Base-by-base conservation (phyloP, 495 filamentous ascomycete genomes). In the Elasticomyces elasticus region DNA sequence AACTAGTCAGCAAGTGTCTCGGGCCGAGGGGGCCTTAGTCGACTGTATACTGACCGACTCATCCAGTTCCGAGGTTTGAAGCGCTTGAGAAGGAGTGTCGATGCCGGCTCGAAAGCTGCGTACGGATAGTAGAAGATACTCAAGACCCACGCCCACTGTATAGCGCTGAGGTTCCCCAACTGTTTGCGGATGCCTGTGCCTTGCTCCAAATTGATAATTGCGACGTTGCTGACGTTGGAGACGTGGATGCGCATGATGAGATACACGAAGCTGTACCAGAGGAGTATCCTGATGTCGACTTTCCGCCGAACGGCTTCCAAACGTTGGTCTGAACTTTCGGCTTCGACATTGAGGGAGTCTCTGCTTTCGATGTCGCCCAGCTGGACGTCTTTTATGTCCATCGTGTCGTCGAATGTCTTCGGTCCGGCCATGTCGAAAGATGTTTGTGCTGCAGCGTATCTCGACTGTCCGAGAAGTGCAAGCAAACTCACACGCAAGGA, bases 141-240 rank as follows among this genome's bases (percentile, higher is more conserved):
- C 20, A 54, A 22, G n/a, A 53, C 28, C 51, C 56, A 59, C 4
- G 56, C 56, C 50, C 50, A 59, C 23, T 54, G 56, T 15, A 23
- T 17, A 30, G 24, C 27, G 4, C 30, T 27, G 10, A 59, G 51
- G 26, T 45, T 26, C 20, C 46, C 53, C 19, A 59, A 37, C 26
- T 59, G 56, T 1, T 25, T 15, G 24, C 44, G 43, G 51, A 54
- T 59, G 27, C 42, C 51, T 6, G 23, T 35, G 42, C 56, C 51
- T 59, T 54, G 41, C 27, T 54, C 51, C 3, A 47, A 26, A 27
- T 59, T 59, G 25, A 59, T 54, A 38, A 59, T 59, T 1, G 56
- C 55, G 11, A 42, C 40, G 33, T 58, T 58, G 10, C 26, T 58
- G 19, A 58, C 53, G 46, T 56, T 43, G 22, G 42, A 23, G 11